phyloP scores from a whole-genome alignment of 495 filamentous ascomycete genomes.

The Penicillium waksmanii region DNA sequence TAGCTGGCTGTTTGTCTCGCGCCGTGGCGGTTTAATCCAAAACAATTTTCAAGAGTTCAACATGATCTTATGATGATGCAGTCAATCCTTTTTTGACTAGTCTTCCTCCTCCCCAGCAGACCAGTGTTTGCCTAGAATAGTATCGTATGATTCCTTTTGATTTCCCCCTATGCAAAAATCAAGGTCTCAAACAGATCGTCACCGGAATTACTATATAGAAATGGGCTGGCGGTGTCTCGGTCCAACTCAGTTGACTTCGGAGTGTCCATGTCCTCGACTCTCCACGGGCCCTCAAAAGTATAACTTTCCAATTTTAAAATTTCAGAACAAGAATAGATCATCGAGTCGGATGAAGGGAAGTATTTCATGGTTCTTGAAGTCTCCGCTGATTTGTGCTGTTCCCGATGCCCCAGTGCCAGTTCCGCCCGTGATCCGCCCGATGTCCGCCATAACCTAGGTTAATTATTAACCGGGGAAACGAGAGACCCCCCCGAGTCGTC shows the following conservation, averaged over 20 bases:
- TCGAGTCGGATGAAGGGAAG: not conserved
- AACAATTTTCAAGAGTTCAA: constrained; percentile 49
- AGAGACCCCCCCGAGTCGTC: not conserved
- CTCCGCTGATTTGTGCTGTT: not conserved
- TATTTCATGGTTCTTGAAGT: not conserved
- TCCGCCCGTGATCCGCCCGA: constrained; percentile 16
- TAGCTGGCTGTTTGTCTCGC: constrained; percentile 51
- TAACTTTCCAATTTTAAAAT: too few relatives aligned
- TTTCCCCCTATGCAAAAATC: not conserved
- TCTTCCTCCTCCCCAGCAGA: not conserved
- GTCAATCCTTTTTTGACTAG: constrained; percentile 20
- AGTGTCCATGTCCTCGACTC: too few relatives aligned
- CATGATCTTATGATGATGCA: constrained; percentile 40
- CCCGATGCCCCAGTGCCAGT: constrained; percentile 2
- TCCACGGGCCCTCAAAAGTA: not conserved
- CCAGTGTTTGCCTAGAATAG: not conserved
- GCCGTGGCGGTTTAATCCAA: constrained; percentile 57
- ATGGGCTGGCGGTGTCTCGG: not conserved
- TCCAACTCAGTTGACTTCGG: not conserved
- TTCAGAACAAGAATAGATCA: too few relatives aligned
- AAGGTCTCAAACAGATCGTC: not conserved
- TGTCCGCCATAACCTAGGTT: constrained; percentile 24
- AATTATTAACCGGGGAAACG: constrained; percentile 2
- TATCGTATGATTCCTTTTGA: not conserved
- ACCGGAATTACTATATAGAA: not conserved